These are phyloP conservation scores for Calocera viscosa DNA, from an alignment of 768 basidiomycete genomes.

Conservation along the genomic window DNA sequence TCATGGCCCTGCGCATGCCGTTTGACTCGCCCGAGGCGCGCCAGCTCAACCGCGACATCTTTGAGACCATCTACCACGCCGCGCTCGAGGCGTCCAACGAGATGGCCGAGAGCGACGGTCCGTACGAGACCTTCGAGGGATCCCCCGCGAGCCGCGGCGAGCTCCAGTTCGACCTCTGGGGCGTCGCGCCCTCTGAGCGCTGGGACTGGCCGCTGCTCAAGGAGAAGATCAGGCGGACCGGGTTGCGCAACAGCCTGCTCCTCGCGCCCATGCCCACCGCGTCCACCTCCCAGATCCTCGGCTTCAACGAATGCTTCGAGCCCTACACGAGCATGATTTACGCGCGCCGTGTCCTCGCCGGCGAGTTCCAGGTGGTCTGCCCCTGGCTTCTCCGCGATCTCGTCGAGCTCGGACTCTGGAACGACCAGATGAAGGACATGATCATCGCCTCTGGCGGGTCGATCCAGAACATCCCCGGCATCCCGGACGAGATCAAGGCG, in stretches of 20 bases:
- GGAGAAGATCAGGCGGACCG: conserved; percentile 66
- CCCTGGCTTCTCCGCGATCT: conserved; percentile 98
- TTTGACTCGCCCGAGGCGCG: conserved; percentile 85
- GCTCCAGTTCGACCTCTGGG: conserved; percentile 94
- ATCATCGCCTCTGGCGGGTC: conserved; percentile 94
- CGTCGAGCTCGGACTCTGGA: conserved; percentile 88
- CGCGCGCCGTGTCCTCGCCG: conserved; percentile 95
- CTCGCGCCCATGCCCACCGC: conserved; percentile 99
- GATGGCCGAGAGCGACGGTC: conserved; percentile 61
- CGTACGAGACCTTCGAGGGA: conserved; percentile 82
- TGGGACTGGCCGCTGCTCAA: conserved; percentile 93
- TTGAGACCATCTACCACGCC: conserved; percentile 97
- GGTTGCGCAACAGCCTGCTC: conserved; percentile 80
- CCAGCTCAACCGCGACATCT: conserved; percentile 85
- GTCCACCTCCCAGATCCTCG: conserved; percentile 94
- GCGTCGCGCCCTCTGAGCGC: conserved; percentile 68
- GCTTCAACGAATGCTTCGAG: conserved; percentile 98
- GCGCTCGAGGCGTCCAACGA: conserved; percentile 85
- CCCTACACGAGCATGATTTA: conserved; percentile 99
- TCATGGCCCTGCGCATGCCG: conserved; percentile 93
- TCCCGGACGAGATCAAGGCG: conserved; percentile 84
- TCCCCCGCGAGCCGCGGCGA: conserved; percentile 80
- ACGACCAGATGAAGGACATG: conserved; percentile 98
- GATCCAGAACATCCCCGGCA: conserved; percentile 71
- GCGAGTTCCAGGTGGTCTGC: conserved; percentile 98